Conservation (phyloP, 2,329 filamentous ascomycete genomes). For the Grosmannia huntii region DNA sequence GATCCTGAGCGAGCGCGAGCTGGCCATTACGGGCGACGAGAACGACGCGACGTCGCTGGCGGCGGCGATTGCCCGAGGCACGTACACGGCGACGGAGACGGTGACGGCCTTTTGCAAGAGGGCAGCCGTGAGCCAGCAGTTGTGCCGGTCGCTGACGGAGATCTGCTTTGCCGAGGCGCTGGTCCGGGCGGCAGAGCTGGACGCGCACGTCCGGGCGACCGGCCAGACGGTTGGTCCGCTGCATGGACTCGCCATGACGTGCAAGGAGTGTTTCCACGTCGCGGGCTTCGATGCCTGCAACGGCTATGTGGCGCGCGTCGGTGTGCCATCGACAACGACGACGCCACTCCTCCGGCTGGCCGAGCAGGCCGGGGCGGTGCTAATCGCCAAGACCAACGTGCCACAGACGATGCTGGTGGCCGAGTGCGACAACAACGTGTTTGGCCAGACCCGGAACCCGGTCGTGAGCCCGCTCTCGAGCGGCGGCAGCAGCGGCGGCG, state of each 20-base stretch:
- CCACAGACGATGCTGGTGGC: constrained; percentile 17
- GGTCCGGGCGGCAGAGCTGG: constrained; percentile 19
- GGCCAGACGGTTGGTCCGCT: constrained; percentile 22
- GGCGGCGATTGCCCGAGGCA: constrained; percentile 2
- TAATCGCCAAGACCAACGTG: constrained; percentile 16
- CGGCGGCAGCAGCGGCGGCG: constrained; percentile 25
- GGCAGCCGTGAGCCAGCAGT: constrained; percentile 8
- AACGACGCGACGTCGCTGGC: constrained; percentile 7
- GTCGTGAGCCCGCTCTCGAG: constrained; percentile 20
- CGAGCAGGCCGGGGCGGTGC: constrained; percentile 17
- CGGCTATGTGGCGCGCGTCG: constrained; percentile 2
- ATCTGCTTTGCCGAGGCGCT: constrained; percentile 23
- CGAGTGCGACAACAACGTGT: constrained; percentile 24
- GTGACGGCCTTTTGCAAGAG: constrained; percentile 10
- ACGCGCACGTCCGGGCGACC: constrained; percentile 18
- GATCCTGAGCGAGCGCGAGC: constrained; percentile 7
- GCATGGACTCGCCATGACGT: constrained; percentile 27
- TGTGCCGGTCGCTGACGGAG: constrained; percentile 24
- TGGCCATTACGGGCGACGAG: constrained; percentile 7
- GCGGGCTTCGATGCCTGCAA: constrained; percentile 7
- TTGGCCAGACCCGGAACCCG: constrained; percentile 23
- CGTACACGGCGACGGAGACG: constrained; percentile 6
- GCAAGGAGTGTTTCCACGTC: constrained; percentile 11
- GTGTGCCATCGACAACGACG: constrained; percentile 6
- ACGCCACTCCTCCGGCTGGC: constrained; percentile 15